Evolutionary conservation across 2,329 filamentous ascomycete species (phyloP).

Genomic region (Sphaerulina musiva): DNA sequence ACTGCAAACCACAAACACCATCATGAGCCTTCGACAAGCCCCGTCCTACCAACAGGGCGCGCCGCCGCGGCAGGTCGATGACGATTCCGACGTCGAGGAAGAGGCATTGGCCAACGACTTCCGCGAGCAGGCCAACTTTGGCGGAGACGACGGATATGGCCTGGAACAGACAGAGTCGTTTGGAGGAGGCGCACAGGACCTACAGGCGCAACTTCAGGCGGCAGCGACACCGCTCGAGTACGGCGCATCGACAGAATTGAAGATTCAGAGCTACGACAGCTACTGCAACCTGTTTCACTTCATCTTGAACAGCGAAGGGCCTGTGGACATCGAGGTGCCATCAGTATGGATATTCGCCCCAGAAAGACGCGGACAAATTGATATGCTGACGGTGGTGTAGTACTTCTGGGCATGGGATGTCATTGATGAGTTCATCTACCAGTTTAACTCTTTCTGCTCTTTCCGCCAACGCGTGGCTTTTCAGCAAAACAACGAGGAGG

Average conservation of each 20-base stretch:
- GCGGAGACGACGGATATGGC: slow-evolving; percentile 56
- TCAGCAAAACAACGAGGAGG: slow-evolving; percentile 69
- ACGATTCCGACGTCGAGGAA: slow-evolving; percentile 88
- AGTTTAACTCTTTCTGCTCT: slow-evolving; percentile 98
- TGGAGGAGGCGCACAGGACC: slow-evolving; percentile 74
- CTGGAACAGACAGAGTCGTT: slow-evolving; percentile 60
- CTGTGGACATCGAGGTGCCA: slow-evolving; percentile 91
- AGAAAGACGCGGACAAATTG: not conserved
- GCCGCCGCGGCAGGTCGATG: slow-evolving; percentile 30
- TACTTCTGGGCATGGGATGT: slow-evolving; percentile 99
- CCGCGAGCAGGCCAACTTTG: slow-evolving; percentile 90
- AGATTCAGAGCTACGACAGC: slow-evolving; percentile 97
- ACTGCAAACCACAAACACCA: slow-evolving; percentile 11
- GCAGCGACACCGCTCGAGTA: slow-evolving; percentile 95
- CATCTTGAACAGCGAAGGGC: slow-evolving; percentile 98
- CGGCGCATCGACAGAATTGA: slow-evolving; percentile 88
- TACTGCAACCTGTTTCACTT: slow-evolving; percentile 99
- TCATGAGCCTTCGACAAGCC: slow-evolving; percentile 37
- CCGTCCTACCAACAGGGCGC: slow-evolving; percentile 38
- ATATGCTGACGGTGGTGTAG: slow-evolving; percentile 43
- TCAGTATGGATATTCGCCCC: slow-evolving; percentile 60
- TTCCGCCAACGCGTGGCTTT: slow-evolving; percentile 90
- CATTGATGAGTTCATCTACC: slow-evolving; percentile 99
- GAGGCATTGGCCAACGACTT: slow-evolving; percentile 94
- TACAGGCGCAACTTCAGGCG: slow-evolving; percentile 83